Base-by-base conservation (phyloP, 108 stramenopile species). In the Conticribra guillardii region DNA sequence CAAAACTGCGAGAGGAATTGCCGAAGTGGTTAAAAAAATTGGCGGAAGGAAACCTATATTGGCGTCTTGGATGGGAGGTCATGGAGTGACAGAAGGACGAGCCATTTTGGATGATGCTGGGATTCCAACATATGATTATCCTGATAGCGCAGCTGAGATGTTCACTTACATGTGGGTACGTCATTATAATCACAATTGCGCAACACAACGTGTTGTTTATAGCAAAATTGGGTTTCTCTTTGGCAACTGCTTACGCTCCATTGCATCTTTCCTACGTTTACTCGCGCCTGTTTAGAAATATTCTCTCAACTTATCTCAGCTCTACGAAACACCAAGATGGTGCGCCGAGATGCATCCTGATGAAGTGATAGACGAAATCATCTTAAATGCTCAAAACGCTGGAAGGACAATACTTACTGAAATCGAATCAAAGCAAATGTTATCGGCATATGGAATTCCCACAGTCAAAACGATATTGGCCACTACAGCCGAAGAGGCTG, bases 51-150 rank as follows among this genome's bases (percentile, higher is more conserved):
- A 73, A 32, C 78, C 78, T 9, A 79, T 79, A 17, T 31, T 79
- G 3, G 67, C 78, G 1, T 71, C 72, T 0, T 79, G 71, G 72
- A 79, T 79, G 78, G 78, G 78, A 1, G 72, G 71, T 8, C 27
- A 26, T 9, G 52, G 57, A 26, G 78, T 79, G n/a, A 24, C 53
- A 21, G 78, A 65, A 46, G 78, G 78, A 15, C 47, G 71, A 1
- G 44, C 57, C 28, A 67, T 73, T 49, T 61, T 79, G 17, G 65
- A 73, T 61, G 66, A 47, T 37, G 72, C 71, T 0, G 69, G 69
- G 3, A 68, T 79, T 21, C 66, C 66, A 0, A 73, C 78, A 8
- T 79, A 64, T 31, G 66, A 73, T 27, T 71, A 67, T 37, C 78
- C 69, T 18, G 78, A 79, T 54, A 33, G 47, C n/a, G 78, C 78